Evolutionary conservation across 768 basidiomycete species (phyloP), one percentile per base, ranked within the genome.

Genomic region (Termitomyces sp.): DNA sequence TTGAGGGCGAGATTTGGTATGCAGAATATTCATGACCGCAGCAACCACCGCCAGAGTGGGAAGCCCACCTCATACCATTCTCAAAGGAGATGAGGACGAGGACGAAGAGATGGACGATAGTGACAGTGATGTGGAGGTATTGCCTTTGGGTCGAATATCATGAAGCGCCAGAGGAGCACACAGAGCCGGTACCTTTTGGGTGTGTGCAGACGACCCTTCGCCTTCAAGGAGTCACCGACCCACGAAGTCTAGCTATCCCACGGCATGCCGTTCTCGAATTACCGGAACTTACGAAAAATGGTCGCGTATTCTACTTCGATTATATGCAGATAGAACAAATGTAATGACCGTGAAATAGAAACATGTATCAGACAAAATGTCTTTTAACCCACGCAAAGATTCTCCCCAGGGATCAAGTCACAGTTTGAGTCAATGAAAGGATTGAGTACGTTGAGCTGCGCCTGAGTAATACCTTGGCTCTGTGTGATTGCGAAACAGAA

Each of bases 131-230:
- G 40, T 42, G 49, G 53, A 56, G 15, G 53, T 10, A 14, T 46
- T 49, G 32, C 36, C 46, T 51, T 42, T 17, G 25, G 60, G 60
- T 55, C 15, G 47, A 56, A 56, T 56, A 56, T 32, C 54, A 56
- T 31, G 60, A 60, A 47, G 60, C 53, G 9, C 60, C 60, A 29
- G 60, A 60, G 53, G 60, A 48, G 51, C 37, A 42, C 20, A 51
- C 51, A 54, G 42, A 52, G 5, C 50, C 50, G 29, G 43, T 45
- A 31, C 47, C 38, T 17, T 60, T 36, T 52, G 47, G 51, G 34
- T 59, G 5, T 42, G 43, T 43, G 45, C 43, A 59, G 45, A 43
- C 34, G 48, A 50, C 31, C 57, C 45, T 34, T 43, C 46, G 14
- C 10, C 34, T 36, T 12, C 40, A 31, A 25, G 25, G 34, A 52